These are phyloP conservation scores for Phalaenopsis hybrid DNA, from an alignment of 116 monocot species.

Conservation along the genomic window DNA sequence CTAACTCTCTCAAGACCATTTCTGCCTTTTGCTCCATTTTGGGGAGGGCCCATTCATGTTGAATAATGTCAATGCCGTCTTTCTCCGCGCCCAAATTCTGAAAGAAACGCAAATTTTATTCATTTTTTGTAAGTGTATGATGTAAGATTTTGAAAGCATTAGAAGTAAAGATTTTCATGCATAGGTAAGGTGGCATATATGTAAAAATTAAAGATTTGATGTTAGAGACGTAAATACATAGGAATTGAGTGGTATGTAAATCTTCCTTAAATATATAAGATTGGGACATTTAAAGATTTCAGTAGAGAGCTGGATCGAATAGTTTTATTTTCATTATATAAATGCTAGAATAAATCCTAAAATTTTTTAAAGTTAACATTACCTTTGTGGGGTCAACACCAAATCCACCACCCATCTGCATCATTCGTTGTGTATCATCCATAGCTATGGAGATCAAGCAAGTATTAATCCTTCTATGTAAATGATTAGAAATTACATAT, in stretches of 20 bases:
- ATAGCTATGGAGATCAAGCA: constrained; percentile 49
- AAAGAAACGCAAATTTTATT: not conserved
- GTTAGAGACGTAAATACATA: too few species aligned
- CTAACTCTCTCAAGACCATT: too few species aligned
- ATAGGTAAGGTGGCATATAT: too few species aligned
- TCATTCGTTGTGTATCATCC: constrained; percentile 96
- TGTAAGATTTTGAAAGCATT: too few species aligned
- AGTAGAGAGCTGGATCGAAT: not conserved
- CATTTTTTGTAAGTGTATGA: not conserved
- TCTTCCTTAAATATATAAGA: not conserved
- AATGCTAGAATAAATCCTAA: not conserved
- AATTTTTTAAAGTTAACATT: not conserved
- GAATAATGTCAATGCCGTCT: constrained; percentile 88
- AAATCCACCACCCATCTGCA: constrained; percentile 99
- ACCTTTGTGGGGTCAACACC: constrained; percentile 85
- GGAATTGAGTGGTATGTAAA: too few species aligned
- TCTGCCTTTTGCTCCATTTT: constrained; percentile 79
- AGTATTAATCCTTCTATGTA: not conserved
- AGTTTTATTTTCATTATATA: not conserved
- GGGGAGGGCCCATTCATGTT: constrained; percentile 86
- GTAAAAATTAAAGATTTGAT: too few species aligned
- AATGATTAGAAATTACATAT: not conserved
- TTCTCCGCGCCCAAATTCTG: constrained; percentile 88
- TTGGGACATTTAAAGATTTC: not conserved
- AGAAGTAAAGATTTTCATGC: too few species aligned